Conservation (phyloP, 2,329 filamentous ascomycete genomes). For the Penicillium griseofulvum region DNA sequence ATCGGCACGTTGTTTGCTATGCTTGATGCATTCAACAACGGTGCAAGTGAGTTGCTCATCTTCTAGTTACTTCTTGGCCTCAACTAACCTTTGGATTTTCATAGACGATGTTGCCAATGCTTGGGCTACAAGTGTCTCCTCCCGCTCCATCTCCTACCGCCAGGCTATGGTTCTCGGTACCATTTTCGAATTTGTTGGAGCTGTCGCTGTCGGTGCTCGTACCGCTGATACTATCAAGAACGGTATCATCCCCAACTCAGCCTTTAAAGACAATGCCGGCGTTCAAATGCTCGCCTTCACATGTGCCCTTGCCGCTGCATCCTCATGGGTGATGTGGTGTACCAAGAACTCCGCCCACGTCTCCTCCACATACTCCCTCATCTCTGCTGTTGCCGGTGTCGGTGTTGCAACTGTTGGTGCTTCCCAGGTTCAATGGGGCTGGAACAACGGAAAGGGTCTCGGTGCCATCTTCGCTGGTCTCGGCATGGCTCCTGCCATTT, state of each 20-base stretch:
- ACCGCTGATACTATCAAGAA: constrained; percentile 79
- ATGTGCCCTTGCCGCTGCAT: constrained; percentile 34
- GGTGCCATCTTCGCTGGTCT: constrained; percentile 65
- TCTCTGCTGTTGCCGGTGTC: constrained; percentile 67
- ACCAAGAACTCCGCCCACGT: constrained; percentile 70
- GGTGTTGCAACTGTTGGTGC: constrained; percentile 66
- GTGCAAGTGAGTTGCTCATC: constrained; percentile 61
- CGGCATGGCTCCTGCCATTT: constrained; percentile 67
- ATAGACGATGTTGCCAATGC: constrained; percentile 76
- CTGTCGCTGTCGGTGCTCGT: constrained; percentile 64
- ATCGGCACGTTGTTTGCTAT: constrained; percentile 74
- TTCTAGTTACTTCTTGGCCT: neutral
- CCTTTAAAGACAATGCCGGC: constrained; percentile 60
- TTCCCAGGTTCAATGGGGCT: constrained; percentile 64
- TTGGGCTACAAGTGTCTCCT: constrained; percentile 78
- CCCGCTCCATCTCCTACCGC: constrained; percentile 56
- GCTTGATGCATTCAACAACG: constrained; percentile 76
- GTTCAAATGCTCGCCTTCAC: constrained; percentile 63
- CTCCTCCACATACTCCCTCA: constrained; percentile 69
- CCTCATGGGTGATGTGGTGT: constrained; percentile 75
- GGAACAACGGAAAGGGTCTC: constrained; percentile 65
- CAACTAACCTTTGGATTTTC: neutral
- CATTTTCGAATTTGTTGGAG: constrained; percentile 67
- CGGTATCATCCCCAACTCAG: constrained; percentile 62
- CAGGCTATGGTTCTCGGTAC: constrained; percentile 51